Evolutionary conservation across 768 basidiomycete genomes (phyloP).

Genomic region (Lanmaoa pseudosensibilis): DNA sequence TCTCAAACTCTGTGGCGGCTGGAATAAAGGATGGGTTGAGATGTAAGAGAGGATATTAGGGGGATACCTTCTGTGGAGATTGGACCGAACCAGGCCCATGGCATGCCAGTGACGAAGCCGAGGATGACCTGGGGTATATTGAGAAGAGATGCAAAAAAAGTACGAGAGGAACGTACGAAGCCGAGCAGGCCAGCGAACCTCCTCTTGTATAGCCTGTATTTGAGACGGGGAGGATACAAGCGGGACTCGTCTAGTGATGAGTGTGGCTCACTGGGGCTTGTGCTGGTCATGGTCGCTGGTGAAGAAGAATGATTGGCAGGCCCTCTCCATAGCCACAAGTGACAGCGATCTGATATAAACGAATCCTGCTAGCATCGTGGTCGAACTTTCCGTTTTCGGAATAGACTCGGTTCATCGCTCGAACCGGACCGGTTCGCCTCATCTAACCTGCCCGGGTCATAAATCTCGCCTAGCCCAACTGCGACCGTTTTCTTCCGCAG

Average conservation of each 20-base stretch:
- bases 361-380: too few relatives aligned
- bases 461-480: slow-evolving; percentile 72
- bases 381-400: slow-evolving; percentile 22
- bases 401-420: slow-evolving; percentile 22
- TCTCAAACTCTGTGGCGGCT: slow-evolving; percentile 66
- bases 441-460: slow-evolving; percentile 59
- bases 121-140: slow-evolving; percentile 49
- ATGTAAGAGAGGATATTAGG: neutral
- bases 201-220: slow-evolving; percentile 66
- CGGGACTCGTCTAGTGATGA: neutral
- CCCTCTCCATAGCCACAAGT: neutral
- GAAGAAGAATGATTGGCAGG: too few relatives aligned
- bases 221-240: neutral
- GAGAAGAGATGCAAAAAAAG: neutral
- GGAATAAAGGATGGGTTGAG: neutral
- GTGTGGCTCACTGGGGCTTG: neutral
- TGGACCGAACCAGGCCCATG: slow-evolving; percentile 83
- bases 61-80: slow-evolving; percentile 65
- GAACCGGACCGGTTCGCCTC: neutral
- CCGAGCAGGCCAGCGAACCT: slow-evolving; percentile 67
- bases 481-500: slow-evolving; percentile 61
- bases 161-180: slow-evolving; percentile 40
- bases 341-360: too few relatives aligned
- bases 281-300: neutral
- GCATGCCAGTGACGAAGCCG: slow-evolving; percentile 62